phyloP scores from a whole-genome alignment of 1,284 basidiomycete species.

The Moesziomyces sp. region DNA sequence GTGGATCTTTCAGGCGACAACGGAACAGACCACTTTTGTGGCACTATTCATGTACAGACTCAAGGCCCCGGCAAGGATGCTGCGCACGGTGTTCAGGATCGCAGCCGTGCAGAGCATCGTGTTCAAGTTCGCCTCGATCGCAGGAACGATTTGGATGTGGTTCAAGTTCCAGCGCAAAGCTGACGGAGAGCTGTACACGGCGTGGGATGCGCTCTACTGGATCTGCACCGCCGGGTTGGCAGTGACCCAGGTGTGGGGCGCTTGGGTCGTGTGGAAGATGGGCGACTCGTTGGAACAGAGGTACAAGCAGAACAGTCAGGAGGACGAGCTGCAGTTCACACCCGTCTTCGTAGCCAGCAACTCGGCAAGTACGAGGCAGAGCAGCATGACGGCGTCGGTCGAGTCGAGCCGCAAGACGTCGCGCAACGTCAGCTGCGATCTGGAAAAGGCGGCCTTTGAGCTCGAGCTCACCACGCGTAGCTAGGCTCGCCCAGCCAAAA shows the following conservation, averaged over 20 bases:
- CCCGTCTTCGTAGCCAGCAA: neutral
- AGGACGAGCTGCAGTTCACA: neutral
- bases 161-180: conserved; percentile 17
- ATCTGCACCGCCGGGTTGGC: conserved; percentile 26
- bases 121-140: conserved; percentile 42
- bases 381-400: neutral
- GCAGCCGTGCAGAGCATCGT: conserved; percentile 37
- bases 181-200: neutral
- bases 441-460: conserved; percentile 7
- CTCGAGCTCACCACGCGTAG: too few species aligned
- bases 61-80: conserved; percentile 1
- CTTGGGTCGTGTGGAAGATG: conserved; percentile 38
- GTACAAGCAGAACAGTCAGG: conserved; percentile 11
- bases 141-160: conserved; percentile 29
- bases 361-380: too few species aligned
- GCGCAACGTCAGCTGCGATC: conserved; percentile 1
- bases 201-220: conserved; percentile 38
- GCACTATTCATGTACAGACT: conserved; percentile 45
- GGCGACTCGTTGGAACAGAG: conserved; percentile 26
- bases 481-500: neutral
- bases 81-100: conserved; percentile 19
- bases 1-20: conserved; percentile 46
- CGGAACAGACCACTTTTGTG: conserved; percentile 42
- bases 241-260: conserved; percentile 37
- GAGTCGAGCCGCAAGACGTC: conserved; percentile 2